Evolutionary conservation across 148 eudicot genomes (phyloP).

Genomic region (Fagopyrum homotropicum): DNA sequence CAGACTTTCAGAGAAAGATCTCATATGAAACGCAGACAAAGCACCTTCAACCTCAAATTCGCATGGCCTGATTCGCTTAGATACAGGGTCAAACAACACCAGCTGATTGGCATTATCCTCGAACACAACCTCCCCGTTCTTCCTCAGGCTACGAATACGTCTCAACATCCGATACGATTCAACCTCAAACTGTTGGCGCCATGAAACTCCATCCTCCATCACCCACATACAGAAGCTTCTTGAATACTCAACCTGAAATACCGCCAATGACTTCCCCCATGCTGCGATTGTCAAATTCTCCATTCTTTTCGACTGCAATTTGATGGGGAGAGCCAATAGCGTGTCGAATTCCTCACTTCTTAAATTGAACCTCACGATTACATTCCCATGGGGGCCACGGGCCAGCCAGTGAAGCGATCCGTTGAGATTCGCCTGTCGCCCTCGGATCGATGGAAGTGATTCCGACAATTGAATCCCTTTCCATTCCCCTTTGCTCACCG

Average conservation of each 20-base stretch:
- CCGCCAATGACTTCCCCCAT: slow-evolving; percentile 10
- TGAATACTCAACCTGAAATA: slow-evolving; percentile 4
- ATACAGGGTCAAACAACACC: neutral
- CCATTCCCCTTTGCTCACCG: slow-evolving; percentile 7
- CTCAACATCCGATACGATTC: slow-evolving; percentile 3
- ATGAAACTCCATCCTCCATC: neutral
- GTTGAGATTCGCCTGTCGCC: slow-evolving; percentile 9
- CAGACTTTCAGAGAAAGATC: slow-evolving; percentile 7
- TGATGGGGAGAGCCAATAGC: neutral
- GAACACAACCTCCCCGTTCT: slow-evolving; percentile 7
- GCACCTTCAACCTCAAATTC: slow-evolving; percentile 6
- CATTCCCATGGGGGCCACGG: neutral
- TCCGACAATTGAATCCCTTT: neutral
- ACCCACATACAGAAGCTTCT: slow-evolving; percentile 6
- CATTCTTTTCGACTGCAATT: neutral
- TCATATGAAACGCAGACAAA: slow-evolving; percentile 8
- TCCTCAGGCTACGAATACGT: slow-evolving; percentile 5
- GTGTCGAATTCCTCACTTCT: slow-evolving; percentile 2
- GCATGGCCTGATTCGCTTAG: neutral
- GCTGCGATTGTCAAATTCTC: slow-evolving; percentile 4
- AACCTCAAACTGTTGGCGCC: neutral
- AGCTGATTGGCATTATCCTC: slow-evolving; percentile 7
- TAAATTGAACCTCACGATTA: slow-evolving; percentile 2
- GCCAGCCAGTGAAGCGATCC: slow-evolving; percentile 9
- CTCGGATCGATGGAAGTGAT: neutral